Evolutionary conservation across 2,329 filamentous ascomycete species (phyloP).

Genomic region (Alternaria sp.): DNA sequence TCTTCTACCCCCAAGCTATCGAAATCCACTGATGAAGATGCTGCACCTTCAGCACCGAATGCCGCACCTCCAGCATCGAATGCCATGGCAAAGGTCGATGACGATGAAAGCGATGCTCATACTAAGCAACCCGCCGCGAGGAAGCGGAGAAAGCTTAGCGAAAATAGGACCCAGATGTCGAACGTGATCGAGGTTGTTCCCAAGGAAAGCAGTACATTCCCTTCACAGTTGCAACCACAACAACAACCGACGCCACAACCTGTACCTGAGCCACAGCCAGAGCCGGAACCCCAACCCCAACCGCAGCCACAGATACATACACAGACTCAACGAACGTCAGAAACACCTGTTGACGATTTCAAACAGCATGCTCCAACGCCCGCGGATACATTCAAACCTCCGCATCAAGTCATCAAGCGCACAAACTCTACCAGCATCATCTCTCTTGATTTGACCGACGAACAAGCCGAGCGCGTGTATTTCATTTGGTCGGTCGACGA

Average conservation of each 20-base stretch:
- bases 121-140: not conserved
- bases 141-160: slow-evolving; percentile 2
- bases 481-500: slow-evolving; percentile 14
- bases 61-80: not conserved
- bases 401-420: not conserved
- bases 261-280: not conserved
- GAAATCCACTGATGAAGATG: not conserved
- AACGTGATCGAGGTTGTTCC: not conserved
- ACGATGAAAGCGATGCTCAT: not conserved
- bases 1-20: not conserved
- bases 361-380: not conserved
- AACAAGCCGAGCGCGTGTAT: slow-evolving; percentile 10
- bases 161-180: not conserved
- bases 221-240: not conserved
- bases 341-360: not conserved
- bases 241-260: not conserved
- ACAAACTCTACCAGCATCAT: not conserved
- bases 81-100: not conserved
- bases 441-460: slow-evolving; percentile 7
- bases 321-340: not conserved
- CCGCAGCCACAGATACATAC: not conserved
- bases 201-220: not conserved
- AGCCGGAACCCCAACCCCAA: not conserved
- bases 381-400: not conserved
- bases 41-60: not conserved